Evolutionary conservation across 1,139 yeast species (phyloP).

Genomic region (Kurtzmaniella natalensis): DNA sequence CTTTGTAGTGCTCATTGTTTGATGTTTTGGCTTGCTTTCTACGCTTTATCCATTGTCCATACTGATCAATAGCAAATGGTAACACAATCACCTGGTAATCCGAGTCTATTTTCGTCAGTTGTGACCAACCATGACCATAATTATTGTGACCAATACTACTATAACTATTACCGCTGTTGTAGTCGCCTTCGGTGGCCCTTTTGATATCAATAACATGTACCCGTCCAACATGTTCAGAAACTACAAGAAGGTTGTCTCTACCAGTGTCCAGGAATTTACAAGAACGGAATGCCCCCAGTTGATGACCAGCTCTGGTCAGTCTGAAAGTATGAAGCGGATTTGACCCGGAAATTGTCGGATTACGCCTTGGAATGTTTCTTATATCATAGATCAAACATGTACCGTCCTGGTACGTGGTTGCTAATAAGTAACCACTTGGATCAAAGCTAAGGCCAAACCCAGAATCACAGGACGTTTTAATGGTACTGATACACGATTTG

Average conservation of each 20-base stretch:
- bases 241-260: conserved; percentile 67
- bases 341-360: conserved; percentile 7
- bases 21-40: conserved; percentile 3
- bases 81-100: conserved; percentile 67
- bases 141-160: conserved; percentile 21
- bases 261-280: conserved; percentile 66
- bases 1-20: conserved; percentile 8
- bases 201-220: conserved; percentile 81
- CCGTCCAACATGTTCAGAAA: conserved; percentile 82
- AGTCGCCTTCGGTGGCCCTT: conserved; percentile 34
- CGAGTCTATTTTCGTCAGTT: conserved; percentile 5
- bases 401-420: conserved; percentile 86
- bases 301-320: conserved; percentile 60
- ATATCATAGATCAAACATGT: conserved; percentile 71
- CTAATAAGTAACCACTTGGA: conserved; percentile 65
- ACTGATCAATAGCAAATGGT: conserved; percentile 43
- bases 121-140: too few relatives aligned
- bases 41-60: conserved; percentile 22
- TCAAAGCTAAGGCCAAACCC: conserved; percentile 85
- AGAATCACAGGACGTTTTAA: conserved; percentile 62
- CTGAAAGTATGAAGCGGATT: conserved; percentile 50
- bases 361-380: conserved; percentile 41
- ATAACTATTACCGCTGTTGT: background rate
- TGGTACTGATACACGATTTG: conserved; percentile 16
- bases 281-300: conserved; percentile 57